Evolutionary conservation across 495 filamentous ascomycete genomes (phyloP).

Genomic region (Neurospora sp.): DNA sequence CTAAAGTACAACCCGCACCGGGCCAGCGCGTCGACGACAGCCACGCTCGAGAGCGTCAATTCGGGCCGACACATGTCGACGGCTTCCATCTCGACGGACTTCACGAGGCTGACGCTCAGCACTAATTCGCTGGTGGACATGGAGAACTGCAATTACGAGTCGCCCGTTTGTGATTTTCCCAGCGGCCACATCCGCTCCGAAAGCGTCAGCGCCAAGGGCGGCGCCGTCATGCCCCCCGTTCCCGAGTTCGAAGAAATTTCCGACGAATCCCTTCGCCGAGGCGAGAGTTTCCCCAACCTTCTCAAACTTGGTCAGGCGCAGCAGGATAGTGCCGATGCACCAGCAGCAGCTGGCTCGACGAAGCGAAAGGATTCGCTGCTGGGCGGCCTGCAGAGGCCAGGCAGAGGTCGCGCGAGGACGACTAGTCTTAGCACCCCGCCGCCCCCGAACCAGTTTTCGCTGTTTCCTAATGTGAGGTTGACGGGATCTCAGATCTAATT

Average conservation of each 20-base stretch:
- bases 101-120: conserved; percentile 34
- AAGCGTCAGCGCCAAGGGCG: conserved; percentile 8
- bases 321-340: conserved; percentile 1
- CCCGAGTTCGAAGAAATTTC: conserved; percentile 19
- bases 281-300: conserved; percentile 18
- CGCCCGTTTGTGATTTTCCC: background rate
- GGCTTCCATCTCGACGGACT: conserved; percentile 30
- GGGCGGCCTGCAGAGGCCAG: conserved; percentile 3
- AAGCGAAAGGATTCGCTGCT: conserved; percentile 16
- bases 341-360: conserved; percentile 1
- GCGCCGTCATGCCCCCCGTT: conserved; percentile 17
- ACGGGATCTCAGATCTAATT: conserved; percentile 11
- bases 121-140: conserved; percentile 27
- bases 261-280: conserved; percentile 1
- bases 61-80: conserved; percentile 32
- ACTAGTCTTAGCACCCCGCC: conserved; percentile 29
- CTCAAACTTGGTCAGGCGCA: conserved; percentile 4
- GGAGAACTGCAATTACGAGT: conserved; percentile 8
- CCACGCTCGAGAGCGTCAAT: conserved; percentile 20
- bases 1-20: conserved; percentile 15
- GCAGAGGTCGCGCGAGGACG: conserved; percentile 20
- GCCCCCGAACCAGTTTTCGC: conserved; percentile 31
- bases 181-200: conserved; percentile 6
- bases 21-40: conserved; percentile 36
- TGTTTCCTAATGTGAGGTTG: conserved; percentile 23